These are phyloP conservation scores for Rhodotorula glutinis DNA, from an alignment of 1,284 basidiomycete genomes.

Conservation along the genomic window DNA sequence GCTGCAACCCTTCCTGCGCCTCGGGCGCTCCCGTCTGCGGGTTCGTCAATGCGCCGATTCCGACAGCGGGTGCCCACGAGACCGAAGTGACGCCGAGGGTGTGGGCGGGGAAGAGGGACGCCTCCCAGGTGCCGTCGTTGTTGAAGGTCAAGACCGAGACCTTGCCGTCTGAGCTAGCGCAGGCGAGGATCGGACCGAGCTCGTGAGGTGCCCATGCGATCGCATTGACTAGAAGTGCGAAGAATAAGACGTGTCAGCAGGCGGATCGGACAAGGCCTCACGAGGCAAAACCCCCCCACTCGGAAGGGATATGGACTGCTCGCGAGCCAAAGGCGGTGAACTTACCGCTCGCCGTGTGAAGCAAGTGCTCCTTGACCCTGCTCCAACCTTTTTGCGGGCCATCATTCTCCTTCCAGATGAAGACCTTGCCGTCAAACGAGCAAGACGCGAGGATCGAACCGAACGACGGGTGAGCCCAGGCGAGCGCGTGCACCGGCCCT, in stretches of 20 bases:
- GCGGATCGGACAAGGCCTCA: no score
- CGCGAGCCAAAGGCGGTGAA: slow-evolving; percentile 9
- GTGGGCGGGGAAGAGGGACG: slow-evolving; percentile 92
- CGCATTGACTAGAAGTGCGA: slow-evolving; percentile 70
- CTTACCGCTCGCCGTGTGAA: slow-evolving; percentile 88
- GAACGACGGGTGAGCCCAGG: slow-evolving; percentile 98
- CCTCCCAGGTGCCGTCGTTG: slow-evolving; percentile 95
- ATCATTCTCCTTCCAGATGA: slow-evolving; percentile 88
- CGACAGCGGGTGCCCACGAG: slow-evolving; percentile 91
- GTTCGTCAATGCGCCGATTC: slow-evolving; percentile 25
- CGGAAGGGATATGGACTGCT: no score
- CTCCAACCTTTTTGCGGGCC: slow-evolving; percentile 61
- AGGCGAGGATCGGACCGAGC: slow-evolving; percentile 91
- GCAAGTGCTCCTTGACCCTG: slow-evolving; percentile 92
- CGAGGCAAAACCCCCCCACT: not conserved
- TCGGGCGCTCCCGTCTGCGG: slow-evolving; percentile 6
- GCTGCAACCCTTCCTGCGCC: slow-evolving; percentile 31
- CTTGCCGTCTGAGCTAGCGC: slow-evolving; percentile 97
- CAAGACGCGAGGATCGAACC: slow-evolving; percentile 94
- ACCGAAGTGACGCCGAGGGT: slow-evolving; percentile 96
- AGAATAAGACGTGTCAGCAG: not conserved
- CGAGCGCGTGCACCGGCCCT: slow-evolving; percentile 95
- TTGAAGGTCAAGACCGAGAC: slow-evolving; percentile 96
- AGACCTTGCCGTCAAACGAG: slow-evolving; percentile 95
- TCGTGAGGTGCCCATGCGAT: slow-evolving; percentile 98